These are phyloP conservation scores for Biscogniauxia mediterranea DNA, from an alignment of 2,329 filamentous ascomycete genomes.

Conservation along the genomic window DNA sequence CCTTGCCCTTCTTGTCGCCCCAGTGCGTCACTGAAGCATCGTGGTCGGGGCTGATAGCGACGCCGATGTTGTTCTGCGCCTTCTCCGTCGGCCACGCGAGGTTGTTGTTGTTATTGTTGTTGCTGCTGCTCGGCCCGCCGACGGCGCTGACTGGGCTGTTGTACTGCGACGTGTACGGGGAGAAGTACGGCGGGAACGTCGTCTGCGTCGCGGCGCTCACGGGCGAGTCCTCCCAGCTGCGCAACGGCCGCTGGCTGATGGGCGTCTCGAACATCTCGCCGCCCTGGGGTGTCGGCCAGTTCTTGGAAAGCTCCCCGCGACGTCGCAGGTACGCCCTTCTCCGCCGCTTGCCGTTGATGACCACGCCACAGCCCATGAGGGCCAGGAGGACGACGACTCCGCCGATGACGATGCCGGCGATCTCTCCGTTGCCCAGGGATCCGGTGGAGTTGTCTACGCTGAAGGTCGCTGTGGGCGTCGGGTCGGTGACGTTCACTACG, in stretches of 20 bases:
- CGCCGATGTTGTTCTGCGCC: conserved; percentile 40
- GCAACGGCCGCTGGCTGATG: conserved; percentile 51
- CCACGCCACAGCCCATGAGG: conserved; percentile 49
- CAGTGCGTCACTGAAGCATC: conserved; percentile 27
- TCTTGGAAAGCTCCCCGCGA: conserved; percentile 42
- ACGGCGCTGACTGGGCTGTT: conserved; percentile 53
- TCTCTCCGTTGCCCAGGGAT: conserved; percentile 51
- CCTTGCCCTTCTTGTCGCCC: conserved; percentile 44
- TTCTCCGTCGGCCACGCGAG: conserved; percentile 39
- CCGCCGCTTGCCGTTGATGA: conserved; percentile 56
- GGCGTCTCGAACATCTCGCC: conserved; percentile 52
- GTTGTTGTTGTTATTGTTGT: background rate
- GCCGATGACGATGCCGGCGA: conserved; percentile 58
- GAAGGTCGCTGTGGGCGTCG: conserved; percentile 41
- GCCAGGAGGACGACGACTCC: conserved; percentile 47
- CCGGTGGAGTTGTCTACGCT: conserved; percentile 42
- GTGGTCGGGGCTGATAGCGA: conserved; percentile 43
- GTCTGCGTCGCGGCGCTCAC: conserved; percentile 42
- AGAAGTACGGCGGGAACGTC: conserved; percentile 49
- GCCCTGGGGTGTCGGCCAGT: conserved; percentile 42
- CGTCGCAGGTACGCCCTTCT: conserved; percentile 51
- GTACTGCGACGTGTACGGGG: conserved; percentile 59
- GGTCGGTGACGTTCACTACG: conserved; percentile 49
- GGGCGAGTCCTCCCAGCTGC: conserved; percentile 54
- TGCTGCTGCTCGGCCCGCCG: conserved; percentile 27